These are phyloP conservation scores for Termitomyces sp. DNA, from an alignment of 768 basidiomycete genomes.

Conservation along the genomic window DNA sequence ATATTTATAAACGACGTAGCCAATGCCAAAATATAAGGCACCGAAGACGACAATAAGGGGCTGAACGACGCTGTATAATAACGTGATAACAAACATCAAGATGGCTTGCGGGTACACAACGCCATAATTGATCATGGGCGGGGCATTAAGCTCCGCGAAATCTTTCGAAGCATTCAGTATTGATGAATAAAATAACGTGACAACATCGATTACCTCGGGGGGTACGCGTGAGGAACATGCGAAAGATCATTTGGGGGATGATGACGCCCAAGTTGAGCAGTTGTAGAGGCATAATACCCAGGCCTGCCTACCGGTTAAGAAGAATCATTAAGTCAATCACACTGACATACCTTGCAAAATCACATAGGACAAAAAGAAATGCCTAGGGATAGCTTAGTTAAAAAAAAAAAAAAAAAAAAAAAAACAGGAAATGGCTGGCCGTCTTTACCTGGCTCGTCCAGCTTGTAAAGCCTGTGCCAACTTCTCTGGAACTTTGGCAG, in stretches of 20 bases:
- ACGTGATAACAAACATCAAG: conserved; percentile 89
- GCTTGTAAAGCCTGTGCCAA: conserved; percentile 78
- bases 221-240: conserved; percentile 78
- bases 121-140: conserved; percentile 98
- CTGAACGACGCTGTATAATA: conserved; percentile 93
- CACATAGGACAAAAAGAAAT: conserved; percentile 84
- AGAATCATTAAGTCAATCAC: conserved; percentile 2
- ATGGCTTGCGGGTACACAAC: conserved; percentile 96
- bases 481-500: conserved; percentile 91
- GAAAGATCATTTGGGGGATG: conserved; percentile 69
- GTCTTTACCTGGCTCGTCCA: conserved; percentile 58
- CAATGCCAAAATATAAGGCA: conserved; percentile 93
- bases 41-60: conserved; percentile 95
- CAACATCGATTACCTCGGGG: conserved; percentile 63
- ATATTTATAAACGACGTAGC: conserved; percentile 97
- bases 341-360: conserved; percentile 63
- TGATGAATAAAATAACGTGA: not conserved
- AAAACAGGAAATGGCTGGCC: conserved; percentile 7
- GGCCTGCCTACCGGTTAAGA: conserved; percentile 33
- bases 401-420: too few species aligned
- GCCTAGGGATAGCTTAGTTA: conserved; percentile 29
- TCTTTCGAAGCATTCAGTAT: conserved; percentile 43
- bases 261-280: conserved; percentile 88
- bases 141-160: conserved; percentile 93
- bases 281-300: conserved; percentile 95